Conservation (phyloP, 176 grass and related monocot species). For the Oryza officinalis region DNA sequence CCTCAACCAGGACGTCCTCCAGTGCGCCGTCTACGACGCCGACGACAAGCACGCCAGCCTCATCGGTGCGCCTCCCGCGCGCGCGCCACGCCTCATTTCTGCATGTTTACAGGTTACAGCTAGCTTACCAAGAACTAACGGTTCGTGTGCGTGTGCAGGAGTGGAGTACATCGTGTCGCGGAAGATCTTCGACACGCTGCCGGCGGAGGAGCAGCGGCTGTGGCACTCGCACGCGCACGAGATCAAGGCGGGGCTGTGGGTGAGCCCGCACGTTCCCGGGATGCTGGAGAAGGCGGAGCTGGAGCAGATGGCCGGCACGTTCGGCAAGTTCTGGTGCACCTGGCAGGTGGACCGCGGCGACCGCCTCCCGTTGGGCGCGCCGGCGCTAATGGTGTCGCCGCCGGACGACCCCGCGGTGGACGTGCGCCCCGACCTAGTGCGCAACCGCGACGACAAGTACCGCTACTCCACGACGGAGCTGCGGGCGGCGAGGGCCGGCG, state of each 20-base stretch:
- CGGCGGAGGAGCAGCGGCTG: slow-evolving; percentile 69
- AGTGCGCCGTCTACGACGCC: slow-evolving; percentile 85
- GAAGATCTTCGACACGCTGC: slow-evolving; percentile 53
- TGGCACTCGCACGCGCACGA: slow-evolving; percentile 94
- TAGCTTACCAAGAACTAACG: background rate
- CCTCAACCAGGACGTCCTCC: slow-evolving; percentile 83
- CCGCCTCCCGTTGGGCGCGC: slow-evolving; percentile 61
- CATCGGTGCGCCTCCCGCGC: slow-evolving; percentile 32
- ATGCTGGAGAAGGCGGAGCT: slow-evolving; percentile 62
- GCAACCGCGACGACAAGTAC: slow-evolving; percentile 57
- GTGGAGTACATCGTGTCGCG: slow-evolving; percentile 80
- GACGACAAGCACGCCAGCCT: slow-evolving; percentile 49
- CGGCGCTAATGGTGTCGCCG: slow-evolving; percentile 77
- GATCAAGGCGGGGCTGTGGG: slow-evolving; percentile 71
- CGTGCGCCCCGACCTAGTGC: slow-evolving; percentile 67
- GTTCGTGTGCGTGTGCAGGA: slow-evolving; percentile 14
- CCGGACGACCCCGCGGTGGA: slow-evolving; percentile 49
- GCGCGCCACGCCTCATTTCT: background rate
- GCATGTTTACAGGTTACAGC: background rate
- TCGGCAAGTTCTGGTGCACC: slow-evolving; percentile 97
- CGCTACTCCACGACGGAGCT: slow-evolving; percentile 63
- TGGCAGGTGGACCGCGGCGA: slow-evolving; percentile 94
- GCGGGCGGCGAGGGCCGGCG: slow-evolving; percentile 36
- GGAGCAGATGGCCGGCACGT: slow-evolving; percentile 47
- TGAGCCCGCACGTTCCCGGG: slow-evolving; percentile 46